Conservation (phyloP, 2,329 filamentous ascomycete genomes). For the Calonectria pseudoreteaudii region DNA sequence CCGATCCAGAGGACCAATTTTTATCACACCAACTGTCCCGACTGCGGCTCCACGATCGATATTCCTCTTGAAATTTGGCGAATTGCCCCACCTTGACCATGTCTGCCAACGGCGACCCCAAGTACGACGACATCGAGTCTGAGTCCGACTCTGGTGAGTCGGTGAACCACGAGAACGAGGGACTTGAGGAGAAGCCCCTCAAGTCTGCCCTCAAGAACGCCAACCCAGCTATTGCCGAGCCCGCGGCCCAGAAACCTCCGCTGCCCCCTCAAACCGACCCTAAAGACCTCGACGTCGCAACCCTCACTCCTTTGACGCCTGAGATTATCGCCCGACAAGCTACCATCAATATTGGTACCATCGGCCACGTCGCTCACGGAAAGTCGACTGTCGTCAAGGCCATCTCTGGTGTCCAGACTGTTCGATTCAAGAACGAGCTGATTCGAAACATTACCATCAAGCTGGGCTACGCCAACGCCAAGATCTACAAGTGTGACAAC, state of each 20-base stretch:
- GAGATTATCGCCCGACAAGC: slow-evolving; percentile 98
- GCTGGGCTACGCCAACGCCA: slow-evolving; percentile 98
- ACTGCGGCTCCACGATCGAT: slow-evolving; percentile 32
- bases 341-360: slow-evolving; percentile 98
- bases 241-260: slow-evolving; percentile 64
- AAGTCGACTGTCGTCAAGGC: slow-evolving; percentile 99
- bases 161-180: slow-evolving; percentile 69
- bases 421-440: slow-evolving; percentile 99
- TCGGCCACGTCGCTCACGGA: slow-evolving; percentile 98
- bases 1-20: slow-evolving; percentile 28
- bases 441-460: slow-evolving; percentile 99
- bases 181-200: slow-evolving; percentile 71
- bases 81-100: slow-evolving; percentile 56
- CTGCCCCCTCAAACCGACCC: slow-evolving; percentile 93
- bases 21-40: slow-evolving; percentile 21
- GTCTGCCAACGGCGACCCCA: slow-evolving; percentile 70
- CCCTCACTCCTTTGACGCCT: slow-evolving; percentile 86
- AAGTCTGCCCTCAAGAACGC: slow-evolving; percentile 91
- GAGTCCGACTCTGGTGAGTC: slow-evolving; percentile 77
- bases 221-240: slow-evolving; percentile 64
- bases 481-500: slow-evolving; percentile 99
- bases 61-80: slow-evolving; percentile 35
- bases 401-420: slow-evolving; percentile 98
- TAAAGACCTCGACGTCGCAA: slow-evolving; percentile 84
- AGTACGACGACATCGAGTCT: slow-evolving; percentile 80